Conservation (phyloP, 2,329 filamentous ascomycete species). For the Botryotinia calthae region DNA sequence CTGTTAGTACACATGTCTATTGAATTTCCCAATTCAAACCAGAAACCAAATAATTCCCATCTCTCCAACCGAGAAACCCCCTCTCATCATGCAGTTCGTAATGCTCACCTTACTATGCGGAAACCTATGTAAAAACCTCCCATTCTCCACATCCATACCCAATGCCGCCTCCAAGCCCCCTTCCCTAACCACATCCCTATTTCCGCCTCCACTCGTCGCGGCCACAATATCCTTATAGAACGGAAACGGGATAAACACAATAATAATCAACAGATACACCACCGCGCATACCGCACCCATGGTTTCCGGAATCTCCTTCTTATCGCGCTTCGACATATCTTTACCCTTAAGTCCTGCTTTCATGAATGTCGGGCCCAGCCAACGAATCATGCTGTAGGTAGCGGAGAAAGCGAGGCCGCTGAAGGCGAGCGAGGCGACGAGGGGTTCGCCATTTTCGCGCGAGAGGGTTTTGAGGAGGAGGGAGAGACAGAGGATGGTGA, state of each 20-base stretch:
- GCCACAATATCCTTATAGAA: slow-evolving; percentile 98
- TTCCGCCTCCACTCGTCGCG: slow-evolving; percentile 89
- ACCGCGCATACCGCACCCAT: slow-evolving; percentile 94
- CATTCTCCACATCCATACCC: slow-evolving; percentile 55
- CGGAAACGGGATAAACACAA: slow-evolving; percentile 91
- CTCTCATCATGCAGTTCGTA: neutral
- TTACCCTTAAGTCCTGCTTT: slow-evolving; percentile 83
- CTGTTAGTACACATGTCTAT: slow-evolving; percentile 10
- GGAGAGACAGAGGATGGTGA: slow-evolving; percentile 63
- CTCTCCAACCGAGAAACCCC: fast-evolving
- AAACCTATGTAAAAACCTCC: slow-evolving; percentile 84
- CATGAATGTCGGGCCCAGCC: slow-evolving; percentile 89
- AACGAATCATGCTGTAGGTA: slow-evolving; percentile 83
- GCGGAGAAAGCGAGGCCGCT: slow-evolving; percentile 80
- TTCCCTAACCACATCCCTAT: slow-evolving; percentile 74
- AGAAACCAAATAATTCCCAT: neutral
- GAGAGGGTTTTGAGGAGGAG: slow-evolving; percentile 65
- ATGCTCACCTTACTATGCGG: slow-evolving; percentile 80
- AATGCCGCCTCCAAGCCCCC: slow-evolving; percentile 21
- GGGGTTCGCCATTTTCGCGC: slow-evolving; percentile 77
- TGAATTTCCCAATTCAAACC: neutral
- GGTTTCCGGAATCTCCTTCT: slow-evolving; percentile 82
- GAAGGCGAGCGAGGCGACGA: slow-evolving; percentile 84
- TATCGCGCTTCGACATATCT: slow-evolving; percentile 77
- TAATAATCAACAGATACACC: slow-evolving; percentile 85